These are phyloP conservation scores for Ceratobasidium sp. DNA, from an alignment of 1,284 basidiomycete species.

Conservation along the genomic window DNA sequence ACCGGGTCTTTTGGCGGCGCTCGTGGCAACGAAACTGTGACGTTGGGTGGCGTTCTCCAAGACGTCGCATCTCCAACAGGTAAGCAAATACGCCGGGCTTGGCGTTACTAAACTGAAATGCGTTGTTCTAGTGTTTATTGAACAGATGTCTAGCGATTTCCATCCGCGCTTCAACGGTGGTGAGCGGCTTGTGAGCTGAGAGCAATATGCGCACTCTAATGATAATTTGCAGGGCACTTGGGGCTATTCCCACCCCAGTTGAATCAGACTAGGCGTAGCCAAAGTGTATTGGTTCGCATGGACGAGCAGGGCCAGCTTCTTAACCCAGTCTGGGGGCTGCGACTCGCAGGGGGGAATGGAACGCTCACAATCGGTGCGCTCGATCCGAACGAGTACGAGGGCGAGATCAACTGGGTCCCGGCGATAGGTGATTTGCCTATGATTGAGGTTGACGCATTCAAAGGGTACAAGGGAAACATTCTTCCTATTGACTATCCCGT, in stretches of 20 bases:
- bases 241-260: conserved; percentile 29
- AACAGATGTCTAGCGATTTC: conserved; percentile 32
- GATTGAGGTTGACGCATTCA: conserved; percentile 26
- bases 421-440: conserved; percentile 16
- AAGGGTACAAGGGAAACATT: conserved; percentile 33
- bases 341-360: conserved; percentile 27
- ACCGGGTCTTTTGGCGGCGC: conserved; percentile 13
- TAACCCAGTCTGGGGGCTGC: conserved; percentile 41
- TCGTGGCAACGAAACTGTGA: conserved; percentile 32
- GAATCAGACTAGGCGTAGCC: conserved; percentile 24
- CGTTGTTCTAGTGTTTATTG: background rate
- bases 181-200: background rate
- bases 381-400: conserved; percentile 37
- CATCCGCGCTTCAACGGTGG: conserved; percentile 19
- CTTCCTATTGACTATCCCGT: conserved; percentile 28
- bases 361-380: conserved; percentile 35
- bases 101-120: too few species aligned
- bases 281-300: conserved; percentile 24
- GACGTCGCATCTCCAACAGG: conserved; percentile 18
- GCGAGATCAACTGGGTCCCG: conserved; percentile 43
- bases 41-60: conserved; percentile 35
- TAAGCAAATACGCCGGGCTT: background rate
- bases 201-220: background rate
- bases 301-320: conserved; percentile 36
- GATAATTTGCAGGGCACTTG: conserved; percentile 25